Base-by-base conservation (phyloP, 768 basidiomycete genomes). In the Termitomyces sp. region DNA sequence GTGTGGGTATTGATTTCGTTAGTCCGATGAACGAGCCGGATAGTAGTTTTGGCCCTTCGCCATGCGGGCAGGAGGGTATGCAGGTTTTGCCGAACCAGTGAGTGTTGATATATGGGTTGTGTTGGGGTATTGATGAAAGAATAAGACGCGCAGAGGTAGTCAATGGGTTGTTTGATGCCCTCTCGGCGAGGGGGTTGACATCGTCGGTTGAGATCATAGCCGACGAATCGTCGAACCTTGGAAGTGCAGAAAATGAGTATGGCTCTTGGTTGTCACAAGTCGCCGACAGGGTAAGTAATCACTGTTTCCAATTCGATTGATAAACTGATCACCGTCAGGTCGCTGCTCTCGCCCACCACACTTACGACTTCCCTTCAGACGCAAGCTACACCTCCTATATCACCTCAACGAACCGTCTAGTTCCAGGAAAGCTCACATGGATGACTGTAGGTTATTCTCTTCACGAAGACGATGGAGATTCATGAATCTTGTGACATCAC, bases 51-150 rank as follows among this genome's bases (percentile, higher is more conserved):
- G 73, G 72, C 3, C 72, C 73, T 18, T 65, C 70, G 6, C 72
- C 71, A 2, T 79, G 77, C 61, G 72, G 73, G 20, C 78, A 79
- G 63, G 77, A 79, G 65, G 78, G 77, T 2, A 79, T 79, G 77
- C 64, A 68, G 56, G 77, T 79, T 43, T 59, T 63, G 47, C 74
- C 75, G 5, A 69, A 58, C 54, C 74, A 76, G 74, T 75, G 40
- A 32, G 73, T 58, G 26, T 10, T 48, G 12, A 20, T 28, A n/a
- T n/a, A 40, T 7, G 4, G 13, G 47, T 3, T 0, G 24, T 18
- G 30, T 6, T 33, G 7, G 28, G 6, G 13, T 22, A 32, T 30
- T 49, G 58, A 58, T 6, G 9, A 8, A n/a, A 45, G 10, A 4
- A 42, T 42, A 42, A 74, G 73, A 48, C 75, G 76, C 22, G 73